These are phyloP conservation scores for Lablab purpureus DNA, from an alignment of 306 rosid genomes.

Conservation along the genomic window DNA sequence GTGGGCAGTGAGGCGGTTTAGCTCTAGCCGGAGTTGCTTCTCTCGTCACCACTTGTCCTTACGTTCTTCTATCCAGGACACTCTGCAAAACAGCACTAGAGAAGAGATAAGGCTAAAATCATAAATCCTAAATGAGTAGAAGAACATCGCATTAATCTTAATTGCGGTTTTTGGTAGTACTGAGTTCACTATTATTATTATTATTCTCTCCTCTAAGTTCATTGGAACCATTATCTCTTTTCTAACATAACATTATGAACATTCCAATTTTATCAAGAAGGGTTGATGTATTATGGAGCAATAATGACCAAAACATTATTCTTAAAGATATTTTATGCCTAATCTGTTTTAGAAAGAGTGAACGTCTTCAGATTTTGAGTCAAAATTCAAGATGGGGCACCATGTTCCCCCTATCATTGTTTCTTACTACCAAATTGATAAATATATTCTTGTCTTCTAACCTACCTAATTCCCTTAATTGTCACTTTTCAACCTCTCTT, in stretches of 20 bases:
- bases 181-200: not conserved
- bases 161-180: not conserved
- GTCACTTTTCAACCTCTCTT: not conserved
- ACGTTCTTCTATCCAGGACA: not conserved
- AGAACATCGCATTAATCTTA: not conserved
- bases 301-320: not conserved
- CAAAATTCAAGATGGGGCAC: not conserved
- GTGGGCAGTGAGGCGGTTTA: too few relatives aligned
- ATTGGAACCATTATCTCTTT: not conserved
- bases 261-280: too few relatives aligned
- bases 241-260: not conserved
- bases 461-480: not conserved
- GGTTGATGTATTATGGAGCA: too few relatives aligned
- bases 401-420: not conserved
- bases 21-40: too few relatives aligned
- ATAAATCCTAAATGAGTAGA: not conserved
- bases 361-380: not conserved
- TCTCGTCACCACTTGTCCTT: not conserved
- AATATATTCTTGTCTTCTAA: not conserved
- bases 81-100: not conserved
- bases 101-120: slow-evolving; percentile 22
- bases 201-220: not conserved
- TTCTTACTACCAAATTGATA: not conserved
- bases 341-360: not conserved
- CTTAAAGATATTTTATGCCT: not conserved